A percentile compares a stretch with the other conserved stretches of the same genome.
Evolutionary conservation across 139 green algal species (phyloP).

Genomic region (Chlamydomonas incerta): DNA sequence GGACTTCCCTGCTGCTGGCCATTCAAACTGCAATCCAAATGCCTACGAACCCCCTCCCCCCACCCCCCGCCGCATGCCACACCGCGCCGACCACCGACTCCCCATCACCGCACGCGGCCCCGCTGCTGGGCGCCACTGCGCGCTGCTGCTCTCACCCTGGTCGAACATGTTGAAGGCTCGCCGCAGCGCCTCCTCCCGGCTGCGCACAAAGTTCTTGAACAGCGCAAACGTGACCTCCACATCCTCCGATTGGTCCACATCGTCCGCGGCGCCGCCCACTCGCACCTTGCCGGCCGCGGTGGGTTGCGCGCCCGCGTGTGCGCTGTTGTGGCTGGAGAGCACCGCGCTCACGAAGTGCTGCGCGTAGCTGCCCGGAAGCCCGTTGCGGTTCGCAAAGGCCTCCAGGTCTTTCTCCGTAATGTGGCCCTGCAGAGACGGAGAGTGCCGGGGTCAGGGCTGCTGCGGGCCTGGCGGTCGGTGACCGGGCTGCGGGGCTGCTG

Average conservation of each 20-base stretch:
- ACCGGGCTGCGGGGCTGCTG: neutral
- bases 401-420: conserved; percentile 41
- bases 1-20: no score
- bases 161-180: conserved; percentile 68
- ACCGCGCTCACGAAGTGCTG: conserved; percentile 20
- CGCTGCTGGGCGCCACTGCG: no score
- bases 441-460: no score
- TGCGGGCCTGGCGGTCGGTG: no score
- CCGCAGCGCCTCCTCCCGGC: conserved; percentile 62
- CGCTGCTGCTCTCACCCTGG: conserved; percentile 37
- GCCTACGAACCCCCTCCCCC: no score
- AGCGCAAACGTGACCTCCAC: conserved; percentile 28
- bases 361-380: conserved; percentile 11
- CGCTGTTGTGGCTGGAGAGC: neutral
- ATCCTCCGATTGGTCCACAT: neutral
- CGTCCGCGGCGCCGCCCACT: neutral
- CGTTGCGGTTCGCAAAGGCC: conserved; percentile 11
- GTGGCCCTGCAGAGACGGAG: conserved; percentile 4
- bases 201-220: conserved; percentile 63
- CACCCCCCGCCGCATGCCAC: no score
- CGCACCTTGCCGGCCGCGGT: neutral
- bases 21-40: no score
- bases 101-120: no score
- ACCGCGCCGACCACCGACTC: no score
- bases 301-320: neutral